Conservation (phyloP, 306 rosid species). For the Begonia loranthoides region DNA sequence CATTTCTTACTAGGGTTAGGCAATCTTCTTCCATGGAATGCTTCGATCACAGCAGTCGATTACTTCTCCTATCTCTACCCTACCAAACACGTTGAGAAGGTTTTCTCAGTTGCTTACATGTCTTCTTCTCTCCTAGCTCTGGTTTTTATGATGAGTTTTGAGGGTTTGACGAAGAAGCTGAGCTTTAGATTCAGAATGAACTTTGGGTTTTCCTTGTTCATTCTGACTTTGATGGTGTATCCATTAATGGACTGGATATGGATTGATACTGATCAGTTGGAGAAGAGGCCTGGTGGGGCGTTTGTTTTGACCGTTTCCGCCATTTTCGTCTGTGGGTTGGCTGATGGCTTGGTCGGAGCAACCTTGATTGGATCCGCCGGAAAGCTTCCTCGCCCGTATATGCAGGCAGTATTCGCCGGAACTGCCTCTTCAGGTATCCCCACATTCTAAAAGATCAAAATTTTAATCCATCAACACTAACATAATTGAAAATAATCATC, state of each 20-base stretch:
- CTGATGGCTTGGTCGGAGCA: slow-evolving; percentile 77
- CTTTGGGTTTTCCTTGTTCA: slow-evolving; percentile 39
- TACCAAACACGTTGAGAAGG: slow-evolving; percentile 52
- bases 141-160: slow-evolving; percentile 49
- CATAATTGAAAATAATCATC: too few species aligned
- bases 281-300: slow-evolving; percentile 27
- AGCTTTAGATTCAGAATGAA: slow-evolving; percentile 47
- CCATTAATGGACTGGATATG: slow-evolving; percentile 55
- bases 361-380: slow-evolving; percentile 94
- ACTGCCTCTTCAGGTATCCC: slow-evolving; percentile 81
- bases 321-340: slow-evolving; percentile 37
- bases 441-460: background rate
- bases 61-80: slow-evolving; percentile 77
- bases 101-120: slow-evolving; percentile 79
- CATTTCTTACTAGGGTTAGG: slow-evolving; percentile 90
- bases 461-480: too few species aligned
- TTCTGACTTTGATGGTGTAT: slow-evolving; percentile 54
- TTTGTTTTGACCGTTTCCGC: slow-evolving; percentile 29
- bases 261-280: slow-evolving; percentile 3
- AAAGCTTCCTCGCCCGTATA: slow-evolving; percentile 68
- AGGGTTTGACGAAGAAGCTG: slow-evolving; percentile 42
- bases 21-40: slow-evolving; percentile 95
- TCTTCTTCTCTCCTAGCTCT: slow-evolving; percentile 50
- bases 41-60: slow-evolving; percentile 83
- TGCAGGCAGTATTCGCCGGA: slow-evolving; percentile 97